Evolutionary conservation across 768 basidiomycete species (phyloP), one percentile per base, ranked within the genome.

Genomic region (Amanita thiersii): DNA sequence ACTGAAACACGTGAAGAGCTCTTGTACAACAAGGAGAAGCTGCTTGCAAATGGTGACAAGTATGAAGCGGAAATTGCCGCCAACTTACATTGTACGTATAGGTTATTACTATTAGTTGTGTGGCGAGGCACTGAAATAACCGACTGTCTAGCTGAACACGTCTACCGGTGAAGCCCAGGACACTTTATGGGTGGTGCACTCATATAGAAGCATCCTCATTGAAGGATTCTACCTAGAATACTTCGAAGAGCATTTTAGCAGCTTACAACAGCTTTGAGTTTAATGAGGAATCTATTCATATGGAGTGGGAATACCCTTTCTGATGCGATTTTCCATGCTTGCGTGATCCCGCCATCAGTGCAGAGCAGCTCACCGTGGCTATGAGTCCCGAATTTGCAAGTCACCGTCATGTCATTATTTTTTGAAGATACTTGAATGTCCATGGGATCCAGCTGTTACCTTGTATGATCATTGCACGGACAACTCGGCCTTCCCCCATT

Each of bases 21-120:
- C 41, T 72, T 98, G 28, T 99, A 99, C 68, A 98, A 98, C 74
- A 99, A 99, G 63, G 96, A 98, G 73, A 98, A 97, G 63, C 75
- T 99, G 41, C 75, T 99, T 23, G 81, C 90, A 18, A 97, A 94
- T 55, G 94, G 96, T 41, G 96, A 98, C 67, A 69, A 88, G 52
- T 89, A 91, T 43, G 96, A 99, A 62, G 89, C 93, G 19, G 96
- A 98, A 66, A 90, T 99, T 54, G 93, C 93, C 42, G 93, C 96
- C 34, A 97, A 98, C 63, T 64, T 91, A 48, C 71, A 87, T 55
- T 68, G 86, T 88, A 57, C 50, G 42, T 43, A 8, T 11, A 11
- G 26, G 2, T 34, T 18, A 35, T n/a, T n/a, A n/a, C 73, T 59
- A 31, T 25, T 47, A 34, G 31, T 31, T 31, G 23, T 33, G 47